Percentiles rank a stretch among this genome's conserved stretches.
Conservation (phyloP, 192 early-diverging fungal species). For the Coemansia sp. region DNA sequence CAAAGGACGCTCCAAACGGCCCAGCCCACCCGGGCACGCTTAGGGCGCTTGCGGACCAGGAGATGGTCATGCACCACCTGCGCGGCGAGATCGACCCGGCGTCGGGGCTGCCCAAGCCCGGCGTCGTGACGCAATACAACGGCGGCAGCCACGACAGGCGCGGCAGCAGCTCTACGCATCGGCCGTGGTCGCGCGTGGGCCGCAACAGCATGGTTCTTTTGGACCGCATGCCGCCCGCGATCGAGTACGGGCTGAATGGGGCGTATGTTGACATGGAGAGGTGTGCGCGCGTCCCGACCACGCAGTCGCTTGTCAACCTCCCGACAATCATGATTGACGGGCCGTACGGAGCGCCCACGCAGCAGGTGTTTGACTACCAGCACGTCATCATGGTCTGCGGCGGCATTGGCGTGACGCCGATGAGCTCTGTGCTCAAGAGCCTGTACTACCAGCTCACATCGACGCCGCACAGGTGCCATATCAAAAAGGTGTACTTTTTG, state of each 20-base stretch:
- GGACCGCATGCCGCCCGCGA: slow-evolving; percentile 47
- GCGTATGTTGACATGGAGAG: slow-evolving; percentile 14
- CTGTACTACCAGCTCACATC: slow-evolving; percentile 58
- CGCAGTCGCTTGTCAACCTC: slow-evolving; percentile 40
- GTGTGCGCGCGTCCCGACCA: slow-evolving; percentile 10
- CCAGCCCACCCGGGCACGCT: slow-evolving; percentile 28
- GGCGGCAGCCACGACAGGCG: slow-evolving; percentile 3
- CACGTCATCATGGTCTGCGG: slow-evolving; percentile 65
- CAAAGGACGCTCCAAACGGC: slow-evolving; percentile 6
- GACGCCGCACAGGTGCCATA: slow-evolving; percentile 23
- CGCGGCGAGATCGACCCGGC: slow-evolving; percentile 39
- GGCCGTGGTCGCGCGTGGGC: slow-evolving; percentile 47
- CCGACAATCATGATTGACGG: slow-evolving; percentile 73
- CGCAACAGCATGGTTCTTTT: slow-evolving; percentile 47
- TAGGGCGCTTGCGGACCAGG: slow-evolving; percentile 46
- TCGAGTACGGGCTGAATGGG: slow-evolving; percentile 34
- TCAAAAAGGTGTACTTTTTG: slow-evolving; percentile 61
- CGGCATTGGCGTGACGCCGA: slow-evolving; percentile 78
- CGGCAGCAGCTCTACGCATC: slow-evolving; percentile 13
- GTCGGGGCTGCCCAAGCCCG: slow-evolving; percentile 35
- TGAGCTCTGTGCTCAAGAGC: slow-evolving; percentile 69
- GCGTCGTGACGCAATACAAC: slow-evolving; percentile 26
- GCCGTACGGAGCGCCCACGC: slow-evolving; percentile 77
- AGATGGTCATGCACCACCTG: slow-evolving; percentile 46
- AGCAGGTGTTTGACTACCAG: slow-evolving; percentile 75